Evolutionary conservation across 2,329 filamentous ascomycete species (phyloP), one percentile per base, ranked within the genome.

Genomic region (Penicillium sp.): DNA sequence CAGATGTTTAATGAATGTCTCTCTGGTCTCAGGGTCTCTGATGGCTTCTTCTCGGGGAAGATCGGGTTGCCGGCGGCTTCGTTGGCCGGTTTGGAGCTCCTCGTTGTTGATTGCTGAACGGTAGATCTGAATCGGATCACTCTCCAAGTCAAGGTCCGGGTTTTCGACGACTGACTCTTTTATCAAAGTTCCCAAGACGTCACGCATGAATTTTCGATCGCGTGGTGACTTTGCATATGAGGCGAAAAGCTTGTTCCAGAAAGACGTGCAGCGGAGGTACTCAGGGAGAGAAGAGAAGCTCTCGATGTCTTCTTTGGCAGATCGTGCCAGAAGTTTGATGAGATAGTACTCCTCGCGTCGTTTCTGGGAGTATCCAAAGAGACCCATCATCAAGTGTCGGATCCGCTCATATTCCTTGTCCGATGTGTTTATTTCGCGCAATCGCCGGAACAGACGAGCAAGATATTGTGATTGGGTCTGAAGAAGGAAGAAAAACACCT

Each of bases 311-410:
- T 97, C 91, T 52, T 84, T 84, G 44, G 92, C 85, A 2, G 91
- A 91, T 43, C 87, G 80, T 13, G 86, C 79, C 49, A 99, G 84
- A 18, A 97, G 78, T 72, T 95, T 96, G 53, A 99, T 76, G 4
- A 99, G 78, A 69, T 96, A 95, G 73, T 97, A 99, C 66, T 99
- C 93, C 69, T 99, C 93, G 66, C 93, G 80, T 55, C 91, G 82
- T 76, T 97, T 99, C 69, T 99, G 93, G 1, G 93, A 92, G 65
- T 97, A 95, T 18, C 93, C 95, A 64, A 97, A 99, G 29, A 97
- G 78, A 9, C 90, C 89, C 90, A 99, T 96, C 72, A 95, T 89
- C 53, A 99, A 76, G 54, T 93, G 87, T 69, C 96, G 92, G 46
- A 95, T 87, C 42, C 89, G 83, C 73, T 95, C 95, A 67, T 84